A percentile compares a stretch with the other conserved stretches of the same genome.
Evolutionary conservation across 2,329 filamentous ascomycete species (phyloP).

Genomic region (Aspergillus udagawae): DNA sequence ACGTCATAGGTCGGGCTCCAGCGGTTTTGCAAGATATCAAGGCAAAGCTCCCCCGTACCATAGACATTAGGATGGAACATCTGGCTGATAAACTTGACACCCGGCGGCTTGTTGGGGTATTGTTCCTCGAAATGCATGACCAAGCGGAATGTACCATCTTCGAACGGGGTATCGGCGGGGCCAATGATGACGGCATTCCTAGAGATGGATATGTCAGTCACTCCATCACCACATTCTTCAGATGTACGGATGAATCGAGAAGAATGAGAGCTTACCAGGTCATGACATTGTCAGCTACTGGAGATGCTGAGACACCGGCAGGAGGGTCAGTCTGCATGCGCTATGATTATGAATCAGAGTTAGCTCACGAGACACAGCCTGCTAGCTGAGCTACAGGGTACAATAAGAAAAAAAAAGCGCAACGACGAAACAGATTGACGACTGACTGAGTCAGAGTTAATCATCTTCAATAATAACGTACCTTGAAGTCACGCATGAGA

Average conservation of each 20-base stretch:
- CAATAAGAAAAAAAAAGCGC: background rate
- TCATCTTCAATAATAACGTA: slow-evolving; percentile 39
- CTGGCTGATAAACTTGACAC: slow-evolving; percentile 96
- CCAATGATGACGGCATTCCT: slow-evolving; percentile 99
- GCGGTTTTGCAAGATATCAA: slow-evolving; percentile 95
- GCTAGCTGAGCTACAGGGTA: background rate
- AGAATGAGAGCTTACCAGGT: slow-evolving; percentile 26
- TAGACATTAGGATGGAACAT: slow-evolving; percentile 99
- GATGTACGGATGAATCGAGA: background rate
- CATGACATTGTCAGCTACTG: slow-evolving; percentile 61
- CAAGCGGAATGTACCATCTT: slow-evolving; percentile 94
- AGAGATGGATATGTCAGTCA: slow-evolving; percentile 21
- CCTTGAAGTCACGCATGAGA: slow-evolving; percentile 99
- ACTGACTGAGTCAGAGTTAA: background rate
- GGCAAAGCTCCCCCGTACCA: slow-evolving; percentile 88
- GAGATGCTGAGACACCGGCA: slow-evolving; percentile 91
- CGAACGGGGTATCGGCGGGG: slow-evolving; percentile 92
- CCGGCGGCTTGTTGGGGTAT: slow-evolving; percentile 96
- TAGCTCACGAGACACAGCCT: slow-evolving; percentile 7
- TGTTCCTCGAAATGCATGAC: slow-evolving; percentile 99
- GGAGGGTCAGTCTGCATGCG: slow-evolving; percentile 99
- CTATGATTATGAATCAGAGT: slow-evolving; percentile 44
- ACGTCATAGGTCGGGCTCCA: slow-evolving; percentile 99
- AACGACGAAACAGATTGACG: background rate
- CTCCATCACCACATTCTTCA: slow-evolving; percentile 6